Percentiles rank a stretch among this genome's conserved stretches.
These are phyloP conservation scores for Candida tallmaniae DNA, from an alignment of 805 yeast species.

Conservation along the genomic window DNA sequence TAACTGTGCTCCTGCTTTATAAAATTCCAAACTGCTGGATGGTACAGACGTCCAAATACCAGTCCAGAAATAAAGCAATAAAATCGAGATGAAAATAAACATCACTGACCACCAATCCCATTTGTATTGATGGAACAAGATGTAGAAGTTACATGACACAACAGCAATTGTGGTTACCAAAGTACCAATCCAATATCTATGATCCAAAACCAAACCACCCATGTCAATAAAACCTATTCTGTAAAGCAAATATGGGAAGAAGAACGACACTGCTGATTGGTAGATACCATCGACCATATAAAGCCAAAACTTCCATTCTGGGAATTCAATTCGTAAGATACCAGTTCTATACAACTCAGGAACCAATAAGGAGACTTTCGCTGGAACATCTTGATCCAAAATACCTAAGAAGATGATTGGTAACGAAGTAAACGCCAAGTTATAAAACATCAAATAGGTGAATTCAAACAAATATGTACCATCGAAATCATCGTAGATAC, in stretches of 20 bases:
- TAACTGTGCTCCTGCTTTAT: constrained; percentile 59
- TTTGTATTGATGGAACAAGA: constrained; percentile 62
- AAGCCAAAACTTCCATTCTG: constrained; percentile 59
- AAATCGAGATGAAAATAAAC: constrained; percentile 52
- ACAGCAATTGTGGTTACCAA: constrained; percentile 64
- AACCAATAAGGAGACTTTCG: constrained; percentile 60
- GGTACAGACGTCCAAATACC: constrained; percentile 74
- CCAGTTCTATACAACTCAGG: constrained; percentile 76
- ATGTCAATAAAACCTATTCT: constrained; percentile 24
- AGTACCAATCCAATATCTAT: constrained; percentile 69
- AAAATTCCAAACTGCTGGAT: constrained; percentile 49
- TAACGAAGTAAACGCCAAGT: constrained; percentile 76
- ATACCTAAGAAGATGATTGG: constrained; percentile 77
- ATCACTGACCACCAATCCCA: constrained; percentile 76
- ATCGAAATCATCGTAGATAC: constrained; percentile 68
- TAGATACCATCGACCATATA: constrained; percentile 76
- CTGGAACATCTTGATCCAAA: constrained; percentile 77
- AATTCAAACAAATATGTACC: constrained; percentile 77
- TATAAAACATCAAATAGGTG: constrained; percentile 76
- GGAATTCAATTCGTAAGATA: constrained; percentile 69
- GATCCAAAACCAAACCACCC: constrained; percentile 60
- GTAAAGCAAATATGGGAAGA: constrained; percentile 60
- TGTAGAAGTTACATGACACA: constrained; percentile 61
- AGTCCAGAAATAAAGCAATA: constrained; percentile 69
- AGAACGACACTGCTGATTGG: constrained; percentile 69